Conservation (phyloP, 225 moss, liverwort and hornwort species). For the Antitrichia curtipendula region DNA sequence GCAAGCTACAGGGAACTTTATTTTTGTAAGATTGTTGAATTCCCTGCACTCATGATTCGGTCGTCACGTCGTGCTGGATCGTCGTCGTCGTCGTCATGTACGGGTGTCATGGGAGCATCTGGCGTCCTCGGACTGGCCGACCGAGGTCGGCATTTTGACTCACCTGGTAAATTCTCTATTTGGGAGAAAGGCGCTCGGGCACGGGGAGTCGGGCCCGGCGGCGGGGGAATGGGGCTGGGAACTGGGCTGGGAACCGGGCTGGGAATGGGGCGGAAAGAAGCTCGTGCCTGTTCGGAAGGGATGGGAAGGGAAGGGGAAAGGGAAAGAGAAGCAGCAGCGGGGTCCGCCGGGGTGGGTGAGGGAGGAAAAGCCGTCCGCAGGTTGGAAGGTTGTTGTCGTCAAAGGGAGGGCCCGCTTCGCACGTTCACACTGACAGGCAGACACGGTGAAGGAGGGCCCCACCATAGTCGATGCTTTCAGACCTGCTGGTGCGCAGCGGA, state of each 20-base stretch:
- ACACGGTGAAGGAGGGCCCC: background rate
- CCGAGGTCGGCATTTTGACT: background rate
- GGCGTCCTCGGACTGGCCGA: background rate
- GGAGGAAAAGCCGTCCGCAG: background rate
- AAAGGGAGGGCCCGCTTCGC: background rate
- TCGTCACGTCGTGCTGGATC: too few species aligned
- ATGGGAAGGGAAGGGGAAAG: background rate
- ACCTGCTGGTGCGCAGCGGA: too few species aligned
- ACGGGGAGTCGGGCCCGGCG: background rate
- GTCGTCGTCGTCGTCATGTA: background rate
- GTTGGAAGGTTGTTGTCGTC: conserved; percentile 1
- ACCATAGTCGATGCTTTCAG: background rate
- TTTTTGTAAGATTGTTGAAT: background rate
- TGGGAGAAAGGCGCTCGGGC: too few species aligned
- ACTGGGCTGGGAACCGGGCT: background rate
- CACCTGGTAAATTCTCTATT: background rate
- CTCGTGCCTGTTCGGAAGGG: background rate
- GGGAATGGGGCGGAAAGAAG: background rate
- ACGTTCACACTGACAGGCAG: background rate
- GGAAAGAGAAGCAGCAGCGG: background rate
- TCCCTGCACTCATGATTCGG: too few species aligned
- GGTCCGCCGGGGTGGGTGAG: background rate
- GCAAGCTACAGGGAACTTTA: background rate
- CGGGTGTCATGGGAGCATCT: background rate
- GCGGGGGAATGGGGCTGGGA: background rate